These are phyloP conservation scores for baker's yeast (Saccharomyces cerevisiae) DNA, from an alignment of 805 yeast genomes.

Conservation along the genomic window DNA sequence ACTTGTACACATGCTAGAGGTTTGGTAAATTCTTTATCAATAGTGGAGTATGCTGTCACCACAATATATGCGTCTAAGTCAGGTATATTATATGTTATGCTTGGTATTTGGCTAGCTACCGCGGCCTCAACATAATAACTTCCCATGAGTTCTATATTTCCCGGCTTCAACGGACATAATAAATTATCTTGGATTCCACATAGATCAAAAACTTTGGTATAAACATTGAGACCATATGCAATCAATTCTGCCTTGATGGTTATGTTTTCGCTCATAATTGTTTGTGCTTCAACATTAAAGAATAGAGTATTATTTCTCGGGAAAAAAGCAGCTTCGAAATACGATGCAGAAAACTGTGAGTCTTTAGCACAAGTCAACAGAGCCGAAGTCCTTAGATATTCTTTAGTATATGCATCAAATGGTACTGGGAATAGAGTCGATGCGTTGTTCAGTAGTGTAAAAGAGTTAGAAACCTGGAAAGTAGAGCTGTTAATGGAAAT, in stretches of 20 bases:
- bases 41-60: conserved; percentile 51
- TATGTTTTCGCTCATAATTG: conserved; percentile 68
- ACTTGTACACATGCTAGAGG: conserved; percentile 92
- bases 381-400: conserved; percentile 47
- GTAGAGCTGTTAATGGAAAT: background rate
- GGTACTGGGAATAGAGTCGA: background rate
- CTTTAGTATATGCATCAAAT: background rate
- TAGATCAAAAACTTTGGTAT: conserved; percentile 47
- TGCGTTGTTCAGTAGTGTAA: background rate
- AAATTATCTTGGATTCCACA: conserved; percentile 53
- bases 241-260: conserved; percentile 56
- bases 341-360: conserved; percentile 78
- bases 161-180: conserved; percentile 80
- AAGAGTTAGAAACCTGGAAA: background rate
- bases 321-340: conserved; percentile 64
- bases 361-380: conserved; percentile 85
- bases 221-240: conserved; percentile 71
- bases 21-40: conserved; percentile 35
- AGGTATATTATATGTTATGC: conserved; percentile 82
- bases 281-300: conserved; percentile 66
- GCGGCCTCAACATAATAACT: conserved; percentile 36
- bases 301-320: conserved; percentile 57
- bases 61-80: conserved; percentile 88
- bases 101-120: conserved; percentile 54
- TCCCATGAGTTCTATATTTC: conserved; percentile 71